Evolutionary conservation across 2,329 filamentous ascomycete species (phyloP).

Genomic region (Alternaria solani): DNA sequence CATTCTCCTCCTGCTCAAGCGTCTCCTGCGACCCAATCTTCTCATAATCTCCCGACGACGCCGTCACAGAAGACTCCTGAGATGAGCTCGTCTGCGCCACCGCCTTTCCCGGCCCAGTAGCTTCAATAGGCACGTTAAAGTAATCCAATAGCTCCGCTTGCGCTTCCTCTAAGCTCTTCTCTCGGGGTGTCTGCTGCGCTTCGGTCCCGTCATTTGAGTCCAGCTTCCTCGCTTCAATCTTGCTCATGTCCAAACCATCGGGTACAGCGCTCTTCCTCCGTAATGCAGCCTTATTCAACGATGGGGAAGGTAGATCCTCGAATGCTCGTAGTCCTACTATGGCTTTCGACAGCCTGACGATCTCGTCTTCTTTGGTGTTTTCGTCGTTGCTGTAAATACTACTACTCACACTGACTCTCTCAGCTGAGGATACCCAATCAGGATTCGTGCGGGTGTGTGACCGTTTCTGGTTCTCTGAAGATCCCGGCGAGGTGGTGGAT

Average conservation of each 20-base stretch:
- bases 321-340: not conserved
- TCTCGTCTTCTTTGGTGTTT: not conserved
- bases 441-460: not conserved
- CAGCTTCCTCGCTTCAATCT: not conserved
- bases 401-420: not conserved
- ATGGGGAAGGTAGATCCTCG: not conserved
- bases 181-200: not conserved
- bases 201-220: not conserved
- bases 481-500: not conserved
- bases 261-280: constrained; percentile 12
- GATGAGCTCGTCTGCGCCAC: not conserved
- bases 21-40: not conserved
- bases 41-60: constrained; percentile 10
- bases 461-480: too few species aligned
- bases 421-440: fast-evolving
- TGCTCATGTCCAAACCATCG: constrained; percentile 1
- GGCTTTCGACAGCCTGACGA: not conserved
- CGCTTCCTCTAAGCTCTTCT: not conserved
- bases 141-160: not conserved
- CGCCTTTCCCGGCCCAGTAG: fast-evolving
- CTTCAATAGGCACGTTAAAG: not conserved
- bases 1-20: constrained; percentile 12
- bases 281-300: not conserved
- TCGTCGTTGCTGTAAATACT: not conserved
- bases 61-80: constrained; percentile 2